Percentiles rank a stretch among this genome's conserved stretches.
Evolutionary conservation across 2,329 filamentous ascomycete genomes (phyloP).

Genomic region (Phialocephala sp.): DNA sequence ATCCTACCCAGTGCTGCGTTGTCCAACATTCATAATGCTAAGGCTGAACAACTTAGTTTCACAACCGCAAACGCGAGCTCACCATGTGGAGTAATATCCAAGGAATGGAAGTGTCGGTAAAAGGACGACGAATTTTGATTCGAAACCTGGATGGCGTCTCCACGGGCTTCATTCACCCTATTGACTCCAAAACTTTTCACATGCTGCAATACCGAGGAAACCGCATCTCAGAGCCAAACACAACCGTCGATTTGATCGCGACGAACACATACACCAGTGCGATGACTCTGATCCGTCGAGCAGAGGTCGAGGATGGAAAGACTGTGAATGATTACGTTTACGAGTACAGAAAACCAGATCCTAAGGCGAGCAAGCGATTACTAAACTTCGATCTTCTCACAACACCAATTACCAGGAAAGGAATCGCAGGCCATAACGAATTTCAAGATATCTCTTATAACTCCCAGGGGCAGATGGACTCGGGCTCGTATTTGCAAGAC

Average conservation of each 20-base stretch:
- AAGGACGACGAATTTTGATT: constrained; percentile 52
- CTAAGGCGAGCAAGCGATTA: constrained; percentile 36
- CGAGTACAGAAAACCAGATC: constrained; percentile 47
- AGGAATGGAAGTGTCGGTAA: constrained; percentile 53
- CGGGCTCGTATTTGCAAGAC: constrained; percentile 58
- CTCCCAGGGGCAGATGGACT: constrained; percentile 55
- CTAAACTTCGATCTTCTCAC: constrained; percentile 19
- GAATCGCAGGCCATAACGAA: constrained; percentile 49
- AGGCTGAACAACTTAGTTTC: constrained; percentile 42
- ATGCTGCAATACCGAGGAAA: constrained; percentile 31
- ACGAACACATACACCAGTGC: constrained; percentile 54
- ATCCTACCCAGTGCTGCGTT: constrained; percentile 25
- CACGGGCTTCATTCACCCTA: constrained; percentile 50
- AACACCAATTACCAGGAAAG: constrained; percentile 50
- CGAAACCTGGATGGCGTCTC: constrained; percentile 53
- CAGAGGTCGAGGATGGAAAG: constrained; percentile 43
- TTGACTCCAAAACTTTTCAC: constrained; percentile 18
- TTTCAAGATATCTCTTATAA: constrained; percentile 42
- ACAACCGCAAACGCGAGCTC: constrained; percentile 46
- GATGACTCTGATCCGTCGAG: constrained; percentile 47
- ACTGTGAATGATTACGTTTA: constrained; percentile 54
- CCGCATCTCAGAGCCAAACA: constrained; percentile 50
- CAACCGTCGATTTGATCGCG: constrained; percentile 47
- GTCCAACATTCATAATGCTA: background rate
- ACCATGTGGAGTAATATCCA: constrained; percentile 54